These are phyloP conservation scores for Graphilbum fragrans DNA, from an alignment of 2,329 filamentous ascomycete species.

Conservation along the genomic window DNA sequence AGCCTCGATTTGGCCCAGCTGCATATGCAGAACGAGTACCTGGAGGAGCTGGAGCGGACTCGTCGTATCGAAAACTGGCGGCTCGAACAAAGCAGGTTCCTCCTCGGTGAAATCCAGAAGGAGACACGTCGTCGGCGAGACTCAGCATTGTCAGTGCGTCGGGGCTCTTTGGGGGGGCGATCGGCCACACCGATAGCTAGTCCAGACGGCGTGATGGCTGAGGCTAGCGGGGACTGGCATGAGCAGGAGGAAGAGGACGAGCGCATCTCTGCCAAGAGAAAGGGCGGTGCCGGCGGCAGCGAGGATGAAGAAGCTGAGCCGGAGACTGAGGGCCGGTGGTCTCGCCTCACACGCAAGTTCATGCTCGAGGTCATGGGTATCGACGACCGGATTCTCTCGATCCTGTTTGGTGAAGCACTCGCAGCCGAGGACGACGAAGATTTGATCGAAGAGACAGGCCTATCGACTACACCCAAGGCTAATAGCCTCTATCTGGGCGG, in stretches of 20 bases:
- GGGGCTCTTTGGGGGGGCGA: not conserved
- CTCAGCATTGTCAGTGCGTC: constrained; percentile 37
- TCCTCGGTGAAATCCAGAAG: constrained; percentile 80
- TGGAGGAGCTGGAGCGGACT: constrained; percentile 60
- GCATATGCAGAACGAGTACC: constrained; percentile 39
- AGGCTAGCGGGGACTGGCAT: constrained; percentile 29
- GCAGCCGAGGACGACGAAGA: constrained; percentile 30
- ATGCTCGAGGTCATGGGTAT: constrained; percentile 86
- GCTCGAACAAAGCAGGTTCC: constrained; percentile 73
- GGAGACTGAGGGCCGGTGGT: constrained; percentile 56
- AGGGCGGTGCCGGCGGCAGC: constrained; percentile 7
- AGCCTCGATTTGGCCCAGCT: constrained; percentile 38
- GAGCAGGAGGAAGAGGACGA: constrained; percentile 32
- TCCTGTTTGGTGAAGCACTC: constrained; percentile 75
- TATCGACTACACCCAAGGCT: constrained; percentile 36
- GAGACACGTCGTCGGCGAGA: constrained; percentile 63
- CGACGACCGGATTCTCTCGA: constrained; percentile 70
- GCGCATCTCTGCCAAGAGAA: not conserved
- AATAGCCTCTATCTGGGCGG: constrained; percentile 1
- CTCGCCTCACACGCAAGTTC: constrained; percentile 70
- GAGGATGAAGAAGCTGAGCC: constrained; percentile 14
- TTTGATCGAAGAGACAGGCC: constrained; percentile 10
- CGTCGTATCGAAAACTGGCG: constrained; percentile 86
- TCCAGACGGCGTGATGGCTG: not conserved
- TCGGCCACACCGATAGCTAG: not conserved